These are phyloP conservation scores for Ophiocordyceps unilateralis DNA, from an alignment of 2,329 filamentous ascomycete genomes.

Conservation along the genomic window DNA sequence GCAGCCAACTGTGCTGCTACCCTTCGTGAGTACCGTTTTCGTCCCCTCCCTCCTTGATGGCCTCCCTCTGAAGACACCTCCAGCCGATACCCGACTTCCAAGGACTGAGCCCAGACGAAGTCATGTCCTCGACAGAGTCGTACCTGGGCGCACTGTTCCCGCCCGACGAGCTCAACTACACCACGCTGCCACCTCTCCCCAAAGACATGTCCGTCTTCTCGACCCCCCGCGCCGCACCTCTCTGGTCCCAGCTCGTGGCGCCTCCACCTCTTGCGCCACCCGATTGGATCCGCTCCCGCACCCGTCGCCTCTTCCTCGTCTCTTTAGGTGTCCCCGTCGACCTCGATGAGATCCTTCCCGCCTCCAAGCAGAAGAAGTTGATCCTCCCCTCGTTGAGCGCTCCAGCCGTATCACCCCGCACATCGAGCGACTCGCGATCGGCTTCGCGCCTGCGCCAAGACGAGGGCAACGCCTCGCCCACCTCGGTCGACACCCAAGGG, in stretches of 20 bases:
- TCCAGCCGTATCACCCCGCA: constrained; percentile 34
- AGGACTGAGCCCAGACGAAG: constrained; percentile 40
- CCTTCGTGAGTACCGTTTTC: constrained; percentile 21
- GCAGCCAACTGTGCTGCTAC: constrained; percentile 22
- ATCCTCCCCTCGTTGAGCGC: constrained; percentile 80
- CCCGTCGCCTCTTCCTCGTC: constrained; percentile 84
- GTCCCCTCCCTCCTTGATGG: background rate
- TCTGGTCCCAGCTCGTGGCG: constrained; percentile 93
- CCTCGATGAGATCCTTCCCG: constrained; percentile 89
- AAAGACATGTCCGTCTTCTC: constrained; percentile 54
- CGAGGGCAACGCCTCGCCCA: constrained; percentile 35
- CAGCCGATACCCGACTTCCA: constrained; percentile 54
- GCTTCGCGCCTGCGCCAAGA: constrained; percentile 27
- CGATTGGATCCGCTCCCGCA: constrained; percentile 94
- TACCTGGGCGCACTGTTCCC: constrained; percentile 53
- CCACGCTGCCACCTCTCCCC: constrained; percentile 30
- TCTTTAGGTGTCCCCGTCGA: constrained; percentile 93
- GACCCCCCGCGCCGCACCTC: constrained; percentile 69
- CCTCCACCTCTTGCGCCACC: constrained; percentile 88
- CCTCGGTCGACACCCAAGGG: constrained; percentile 42
- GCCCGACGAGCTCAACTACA: constrained; percentile 33
- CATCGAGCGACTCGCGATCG: constrained; percentile 35
- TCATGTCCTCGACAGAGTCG: constrained; percentile 42
- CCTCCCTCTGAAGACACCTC: constrained; percentile 8
- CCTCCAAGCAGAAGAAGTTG: constrained; percentile 95